phyloP scores from a whole-genome alignment of 306 rosid species.

The Geum urbanum region DNA sequence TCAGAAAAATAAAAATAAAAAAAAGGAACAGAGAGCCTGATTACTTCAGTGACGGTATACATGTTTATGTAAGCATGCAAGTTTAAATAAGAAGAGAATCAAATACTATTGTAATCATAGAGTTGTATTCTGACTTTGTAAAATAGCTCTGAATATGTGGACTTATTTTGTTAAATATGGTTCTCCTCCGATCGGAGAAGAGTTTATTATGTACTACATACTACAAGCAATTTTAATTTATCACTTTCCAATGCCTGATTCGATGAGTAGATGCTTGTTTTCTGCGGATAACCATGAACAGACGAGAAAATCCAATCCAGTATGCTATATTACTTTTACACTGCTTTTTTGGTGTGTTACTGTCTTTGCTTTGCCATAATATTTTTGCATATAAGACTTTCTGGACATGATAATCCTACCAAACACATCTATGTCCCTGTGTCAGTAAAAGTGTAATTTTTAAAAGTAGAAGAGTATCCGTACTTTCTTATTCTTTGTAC shows the following conservation, averaged over 20 bases:
- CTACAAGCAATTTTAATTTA: neutral
- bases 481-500: slow-evolving; percentile 10
- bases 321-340: too few species aligned
- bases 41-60: too few species aligned
- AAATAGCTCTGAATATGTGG: neutral
- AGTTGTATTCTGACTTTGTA: neutral
- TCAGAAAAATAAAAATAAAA: neutral
- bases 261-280: neutral
- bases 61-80: neutral
- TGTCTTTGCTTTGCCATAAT: neutral
- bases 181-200: neutral
- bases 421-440: neutral
- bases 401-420: neutral
- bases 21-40: neutral
- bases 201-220: neutral
- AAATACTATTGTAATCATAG: neutral
- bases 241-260: neutral
- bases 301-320: too few species aligned
- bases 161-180: neutral
- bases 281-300: neutral
- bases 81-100: neutral
- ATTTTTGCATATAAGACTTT: neutral
- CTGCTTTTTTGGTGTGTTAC: neutral
- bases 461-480: slow-evolving; percentile 4
- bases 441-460: neutral